Conservation (phyloP, 352 stramenopile species). For the Phytopythium litorale region DNA sequence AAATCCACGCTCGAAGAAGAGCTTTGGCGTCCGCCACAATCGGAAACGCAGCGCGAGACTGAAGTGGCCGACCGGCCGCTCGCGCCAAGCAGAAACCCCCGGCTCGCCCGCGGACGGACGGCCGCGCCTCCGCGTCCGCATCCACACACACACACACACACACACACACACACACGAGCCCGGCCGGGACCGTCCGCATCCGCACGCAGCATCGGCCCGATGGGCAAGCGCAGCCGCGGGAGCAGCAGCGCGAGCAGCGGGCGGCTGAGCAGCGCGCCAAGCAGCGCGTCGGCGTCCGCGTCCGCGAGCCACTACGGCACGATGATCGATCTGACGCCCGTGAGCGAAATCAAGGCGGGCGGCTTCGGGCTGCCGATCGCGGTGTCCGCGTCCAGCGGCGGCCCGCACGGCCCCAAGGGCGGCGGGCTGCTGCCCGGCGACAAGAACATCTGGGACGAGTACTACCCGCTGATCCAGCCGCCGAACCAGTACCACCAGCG, state of each 20-base stretch:
- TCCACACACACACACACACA: no score
- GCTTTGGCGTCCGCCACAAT: background rate
- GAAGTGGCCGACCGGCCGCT: background rate
- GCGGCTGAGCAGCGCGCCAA: conserved; percentile 19
- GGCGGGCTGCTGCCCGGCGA: background rate
- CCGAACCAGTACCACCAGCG: conserved; percentile 76
- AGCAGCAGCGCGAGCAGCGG: conserved; percentile 22
- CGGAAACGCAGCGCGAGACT: background rate
- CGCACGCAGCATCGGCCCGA: conserved; percentile 1
- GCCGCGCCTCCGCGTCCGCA: no score
- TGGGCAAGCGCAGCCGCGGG: conserved; percentile 35
- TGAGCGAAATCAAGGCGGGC: conserved; percentile 16
- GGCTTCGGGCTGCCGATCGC: conserved; percentile 5
- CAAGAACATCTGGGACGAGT: conserved; percentile 86
- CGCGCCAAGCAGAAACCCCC: background rate
- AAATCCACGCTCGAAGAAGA: background rate
- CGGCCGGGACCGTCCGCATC: background rate
- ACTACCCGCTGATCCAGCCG: conserved; percentile 85
- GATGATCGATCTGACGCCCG: conserved; percentile 28
- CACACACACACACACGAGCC: no score
- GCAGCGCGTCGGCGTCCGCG: background rate
- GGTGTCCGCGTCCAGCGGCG: background rate
- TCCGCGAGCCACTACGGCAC: conserved; percentile 32
- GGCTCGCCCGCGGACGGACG: no score
- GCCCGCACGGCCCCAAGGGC: no score